Evolutionary conservation across 2,329 filamentous ascomycete genomes (phyloP).

Genomic region (Cordyceps pruinosa): DNA sequence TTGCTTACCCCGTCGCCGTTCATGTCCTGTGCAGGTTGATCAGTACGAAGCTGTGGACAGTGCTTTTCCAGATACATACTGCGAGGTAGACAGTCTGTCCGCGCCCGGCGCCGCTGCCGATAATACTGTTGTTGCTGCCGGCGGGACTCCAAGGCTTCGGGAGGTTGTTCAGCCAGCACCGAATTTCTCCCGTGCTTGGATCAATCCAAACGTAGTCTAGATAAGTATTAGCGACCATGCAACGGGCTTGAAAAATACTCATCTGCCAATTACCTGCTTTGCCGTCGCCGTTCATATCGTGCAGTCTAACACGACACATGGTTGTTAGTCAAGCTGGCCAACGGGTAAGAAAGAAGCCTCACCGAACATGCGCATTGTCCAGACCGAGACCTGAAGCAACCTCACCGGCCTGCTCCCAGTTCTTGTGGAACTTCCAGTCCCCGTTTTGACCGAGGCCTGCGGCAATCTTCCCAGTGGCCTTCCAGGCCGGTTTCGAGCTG

Average conservation of each 20-base stretch:
- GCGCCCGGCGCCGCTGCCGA: conserved; percentile 12
- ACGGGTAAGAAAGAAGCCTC: background rate
- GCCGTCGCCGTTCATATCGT: conserved; percentile 19
- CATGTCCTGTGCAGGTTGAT: conserved; percentile 12
- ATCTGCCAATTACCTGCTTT: conserved; percentile 5
- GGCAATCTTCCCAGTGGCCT: conserved; percentile 12
- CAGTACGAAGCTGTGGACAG: background rate
- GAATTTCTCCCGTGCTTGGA: conserved; percentile 12
- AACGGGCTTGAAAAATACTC: accelerated
- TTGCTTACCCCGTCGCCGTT: conserved; percentile 17
- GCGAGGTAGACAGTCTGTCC: conserved; percentile 12
- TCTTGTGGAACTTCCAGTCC: conserved; percentile 15
- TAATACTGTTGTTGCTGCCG: conserved; percentile 14
- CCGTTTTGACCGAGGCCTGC: conserved; percentile 9
- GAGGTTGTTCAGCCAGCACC: conserved; percentile 17
- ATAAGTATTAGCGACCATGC: too few species aligned
- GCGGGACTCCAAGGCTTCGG: conserved; percentile 14
- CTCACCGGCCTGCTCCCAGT: conserved; percentile 3
- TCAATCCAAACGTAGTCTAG: conserved; percentile 18
- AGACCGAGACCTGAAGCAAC: conserved; percentile 8
- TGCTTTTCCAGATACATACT: background rate
- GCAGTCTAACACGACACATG: background rate
- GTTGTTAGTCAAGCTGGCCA: background rate
- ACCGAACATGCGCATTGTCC: conserved; percentile 2
- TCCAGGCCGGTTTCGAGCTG: conserved; percentile 2